Evolutionary conservation across 1,139 yeast genomes (phyloP), one percentile per base, ranked within the genome.

Genomic region (Debaryomycetaceae sp.): DNA sequence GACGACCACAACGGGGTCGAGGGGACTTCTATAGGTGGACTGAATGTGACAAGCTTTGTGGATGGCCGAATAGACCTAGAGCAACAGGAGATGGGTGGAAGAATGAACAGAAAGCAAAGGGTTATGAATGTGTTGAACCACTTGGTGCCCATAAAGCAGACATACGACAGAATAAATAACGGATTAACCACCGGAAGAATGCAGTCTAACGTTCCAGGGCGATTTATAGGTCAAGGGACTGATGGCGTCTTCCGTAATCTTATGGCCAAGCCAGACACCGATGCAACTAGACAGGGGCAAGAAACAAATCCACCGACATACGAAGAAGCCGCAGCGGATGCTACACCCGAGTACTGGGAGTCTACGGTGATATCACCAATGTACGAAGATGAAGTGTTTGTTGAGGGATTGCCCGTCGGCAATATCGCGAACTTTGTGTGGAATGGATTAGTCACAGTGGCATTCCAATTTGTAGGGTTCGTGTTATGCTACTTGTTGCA

Each of bases 341-440:
- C 95, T 22, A 82, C 95, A 0, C 99, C 99, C 0, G 96, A 96
- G 39, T 95, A 95, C 63, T 95, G 97, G 96, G 99, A 95, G 62
- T 81, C 90, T 13, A 83, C 95, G 0, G 84, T 91, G 44, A 78
- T 90, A 59, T 81, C 95, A 1, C 89, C 91, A 14, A 89, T 90
- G 47, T 87, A 85, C 52, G 78, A 72, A 43, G 97, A 93, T 60
- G 98, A 91, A 62, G 85, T 93, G 36, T 89, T 89, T 63, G 91
- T 95, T 36, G 97, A 93, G 54, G 98, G 98, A 0, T 71, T 95
- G 51, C 98, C 99, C 0, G 98, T 91, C n/a, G 99, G 99, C 1
- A 87, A 87, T 56, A 64, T 87, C 24, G 83, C 95, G 39, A 89
- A 88, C 59, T 85, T 90, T 55, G 69, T 88, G 4, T 93, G 99